phyloP scores from a whole-genome alignment of 352 stramenopile genomes.

The Ophiocytium majus region DNA sequence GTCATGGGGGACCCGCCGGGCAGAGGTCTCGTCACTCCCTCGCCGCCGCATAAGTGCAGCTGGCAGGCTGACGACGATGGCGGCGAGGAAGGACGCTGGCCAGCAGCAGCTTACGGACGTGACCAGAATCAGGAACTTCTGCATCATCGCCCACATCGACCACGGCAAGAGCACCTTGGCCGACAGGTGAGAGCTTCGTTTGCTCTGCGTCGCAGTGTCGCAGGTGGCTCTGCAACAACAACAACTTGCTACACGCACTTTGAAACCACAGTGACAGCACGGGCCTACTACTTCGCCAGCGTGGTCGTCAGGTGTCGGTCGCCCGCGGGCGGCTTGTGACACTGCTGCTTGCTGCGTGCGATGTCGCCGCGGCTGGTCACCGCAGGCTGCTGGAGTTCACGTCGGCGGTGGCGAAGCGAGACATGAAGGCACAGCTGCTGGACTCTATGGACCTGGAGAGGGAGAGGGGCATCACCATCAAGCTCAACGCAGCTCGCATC shows the following conservation, averaged over 20 bases:
- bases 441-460: slow-evolving; percentile 94
- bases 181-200: slow-evolving; percentile 63
- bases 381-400: slow-evolving; percentile 71
- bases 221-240: not conserved
- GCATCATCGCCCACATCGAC: slow-evolving; percentile 83
- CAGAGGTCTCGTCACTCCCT: too few relatives aligned
- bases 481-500: slow-evolving; percentile 96
- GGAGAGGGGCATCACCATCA: slow-evolving; percentile 98
- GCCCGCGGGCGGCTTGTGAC: not conserved
- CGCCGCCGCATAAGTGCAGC: too few relatives aligned
- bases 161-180: slow-evolving; percentile 78
- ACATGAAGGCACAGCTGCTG: slow-evolving; percentile 75
- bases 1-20: not conserved
- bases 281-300: not conserved
- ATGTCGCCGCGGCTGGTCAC: not conserved
- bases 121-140: not conserved
- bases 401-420: slow-evolving; percentile 64
- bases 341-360: not conserved
- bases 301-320: not conserved
- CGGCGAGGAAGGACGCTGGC: not conserved
- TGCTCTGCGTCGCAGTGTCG: not conserved
- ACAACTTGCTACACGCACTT: not conserved
- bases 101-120: not conserved
- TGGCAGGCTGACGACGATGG: too few relatives aligned
- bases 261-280: not conserved